A percentile compares a stretch with the other conserved stretches of the same genome.
These are phyloP conservation scores for Candida tunisiensis DNA, from an alignment of 1,139 yeast species.

Conservation along the genomic window DNA sequence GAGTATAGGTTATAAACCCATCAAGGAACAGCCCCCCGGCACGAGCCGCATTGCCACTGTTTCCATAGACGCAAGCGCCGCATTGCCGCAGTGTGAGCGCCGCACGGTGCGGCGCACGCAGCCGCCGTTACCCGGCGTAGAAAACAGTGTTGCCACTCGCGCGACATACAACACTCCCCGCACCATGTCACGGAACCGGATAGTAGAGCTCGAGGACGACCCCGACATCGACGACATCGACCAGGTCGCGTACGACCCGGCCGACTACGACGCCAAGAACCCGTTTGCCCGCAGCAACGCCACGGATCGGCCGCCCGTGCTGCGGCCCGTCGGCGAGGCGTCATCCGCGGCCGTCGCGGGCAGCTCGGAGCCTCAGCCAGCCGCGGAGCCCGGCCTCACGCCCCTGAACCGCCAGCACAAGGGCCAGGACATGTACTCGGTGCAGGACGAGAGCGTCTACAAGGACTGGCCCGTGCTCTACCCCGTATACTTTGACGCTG, in stretches of 20 bases:
- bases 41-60: too few species aligned
- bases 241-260: constrained; percentile 82
- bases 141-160: too few species aligned
- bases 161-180: too few species aligned
- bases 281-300: constrained; percentile 16
- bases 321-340: constrained; percentile 2
- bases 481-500: constrained; percentile 82
- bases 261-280: constrained; percentile 63
- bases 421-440: neutral
- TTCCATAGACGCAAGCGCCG: too few species aligned
- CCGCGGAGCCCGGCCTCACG: neutral
- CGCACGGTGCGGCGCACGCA: too few species aligned
- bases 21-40: too few species aligned
- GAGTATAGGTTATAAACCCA: too few species aligned
- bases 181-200: constrained; percentile 2
- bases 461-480: constrained; percentile 58
- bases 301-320: constrained; percentile 4
- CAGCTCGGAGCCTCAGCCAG: neutral
- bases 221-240: constrained; percentile 78
- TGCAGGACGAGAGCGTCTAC: constrained; percentile 21
- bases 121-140: too few species aligned
- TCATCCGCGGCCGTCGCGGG: constrained; percentile 1
- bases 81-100: too few species aligned
- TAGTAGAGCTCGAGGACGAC: constrained; percentile 68
- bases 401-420: neutral